Evolutionary conservation across 2,329 filamentous ascomycete species (phyloP).

Genomic region (Akanthomyces dipterigenus): DNA sequence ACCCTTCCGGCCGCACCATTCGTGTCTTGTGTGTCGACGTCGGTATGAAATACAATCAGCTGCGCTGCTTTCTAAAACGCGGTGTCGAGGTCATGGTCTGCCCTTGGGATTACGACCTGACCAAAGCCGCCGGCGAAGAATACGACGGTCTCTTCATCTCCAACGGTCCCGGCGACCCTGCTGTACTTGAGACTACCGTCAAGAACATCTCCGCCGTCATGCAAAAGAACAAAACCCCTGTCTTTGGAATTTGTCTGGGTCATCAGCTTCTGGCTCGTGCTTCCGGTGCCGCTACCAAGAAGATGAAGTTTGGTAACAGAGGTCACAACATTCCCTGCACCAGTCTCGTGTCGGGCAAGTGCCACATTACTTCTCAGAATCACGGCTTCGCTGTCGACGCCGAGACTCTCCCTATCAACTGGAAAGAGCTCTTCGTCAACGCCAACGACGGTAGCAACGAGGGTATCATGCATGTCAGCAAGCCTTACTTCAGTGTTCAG

Average conservation of each 20-base stretch:
- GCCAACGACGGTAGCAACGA: slow-evolving; percentile 98
- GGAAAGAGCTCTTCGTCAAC: slow-evolving; percentile 95
- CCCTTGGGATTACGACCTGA: slow-evolving; percentile 93
- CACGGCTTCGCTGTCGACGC: slow-evolving; percentile 93
- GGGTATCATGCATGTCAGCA: slow-evolving; percentile 80
- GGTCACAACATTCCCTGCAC: slow-evolving; percentile 98
- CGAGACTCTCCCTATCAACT: slow-evolving; percentile 64
- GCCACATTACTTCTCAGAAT: slow-evolving; percentile 98
- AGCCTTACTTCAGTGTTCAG: slow-evolving; percentile 97
- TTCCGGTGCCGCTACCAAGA: slow-evolving; percentile 75
- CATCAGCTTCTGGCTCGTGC: slow-evolving; percentile 89
- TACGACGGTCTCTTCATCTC: slow-evolving; percentile 98
- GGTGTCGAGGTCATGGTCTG: slow-evolving; percentile 92
- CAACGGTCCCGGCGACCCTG: slow-evolving; percentile 93
- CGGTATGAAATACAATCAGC: slow-evolving; percentile 96
- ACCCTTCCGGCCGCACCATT: slow-evolving; percentile 79
- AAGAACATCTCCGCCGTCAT: slow-evolving; percentile 72
- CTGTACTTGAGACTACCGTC: slow-evolving; percentile 73
- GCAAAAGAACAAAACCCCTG: slow-evolving; percentile 71
- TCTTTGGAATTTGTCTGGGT: slow-evolving; percentile 94
- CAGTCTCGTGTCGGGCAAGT: slow-evolving; percentile 89
- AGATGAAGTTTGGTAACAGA: slow-evolving; percentile 99
- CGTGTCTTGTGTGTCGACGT: slow-evolving; percentile 92
- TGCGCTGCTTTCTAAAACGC: slow-evolving; percentile 83
- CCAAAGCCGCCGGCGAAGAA: slow-evolving; percentile 65